Base-by-base conservation (phyloP, 208 protist genomes). In the Trypanosoma caninum region DNA sequence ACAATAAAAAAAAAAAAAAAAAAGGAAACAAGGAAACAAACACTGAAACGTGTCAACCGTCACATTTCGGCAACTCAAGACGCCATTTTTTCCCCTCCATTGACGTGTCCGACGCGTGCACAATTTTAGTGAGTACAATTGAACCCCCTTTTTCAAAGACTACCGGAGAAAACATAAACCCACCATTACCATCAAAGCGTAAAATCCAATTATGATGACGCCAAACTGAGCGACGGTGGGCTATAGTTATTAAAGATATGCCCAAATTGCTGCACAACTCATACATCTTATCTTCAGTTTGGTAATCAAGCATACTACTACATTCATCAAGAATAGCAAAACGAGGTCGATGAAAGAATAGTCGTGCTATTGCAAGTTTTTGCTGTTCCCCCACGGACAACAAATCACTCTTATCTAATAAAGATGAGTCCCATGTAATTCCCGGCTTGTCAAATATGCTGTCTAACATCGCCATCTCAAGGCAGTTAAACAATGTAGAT, bases 241-340 rank as follows among this genome's bases (percentile, higher is more conserved):
- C 80, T 33, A 96, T 91, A 7, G 87, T 94, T 48, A 96, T 82
- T 44, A 91, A 71, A 11, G 90, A 87, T 59, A 96, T 94, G 53
- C 82, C 79, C 22, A 87, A 60, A 33, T 90, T 55, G 11, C 63
- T 65, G 60, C 87, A 96, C 51, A 65, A 56, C 30, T 69, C 51
- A 68, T 96, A 96, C 9, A 94, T 60, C 34, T 75, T 57, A 46
- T 66, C 37, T 69, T 95, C 86, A 37, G 86, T 74, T 16, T 91
- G 82, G 22, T 80, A 51, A 60, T 86, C 79, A 48, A 96, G 65
- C 18, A 79, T 70, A 45, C 78, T 89, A 63, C 83, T 97, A 78
- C 88, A 93, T 70, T 97, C 91, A 59, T 97, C 91, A 6, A 97
- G 71, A 57, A 97, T 93, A 35, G 91, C 91, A 59, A 90, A 97